Conservation (phyloP, 2,329 filamentous ascomycete genomes). For the Escovopsis sp. region DNA sequence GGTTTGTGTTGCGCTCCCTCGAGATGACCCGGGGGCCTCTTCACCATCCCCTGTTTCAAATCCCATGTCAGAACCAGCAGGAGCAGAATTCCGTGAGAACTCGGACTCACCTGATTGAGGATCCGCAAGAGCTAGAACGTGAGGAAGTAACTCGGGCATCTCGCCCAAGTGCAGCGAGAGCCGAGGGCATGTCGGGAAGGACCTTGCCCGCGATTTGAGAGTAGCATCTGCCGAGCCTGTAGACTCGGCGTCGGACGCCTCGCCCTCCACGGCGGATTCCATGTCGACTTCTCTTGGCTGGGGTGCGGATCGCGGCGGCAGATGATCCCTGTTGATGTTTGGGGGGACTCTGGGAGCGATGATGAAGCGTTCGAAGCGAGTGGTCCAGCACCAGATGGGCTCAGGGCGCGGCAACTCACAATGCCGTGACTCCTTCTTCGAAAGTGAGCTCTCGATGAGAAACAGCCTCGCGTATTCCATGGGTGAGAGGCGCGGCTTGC, state of each 20-base stretch:
- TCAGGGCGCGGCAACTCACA: constrained; percentile 17
- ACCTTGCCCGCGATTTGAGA: constrained; percentile 3
- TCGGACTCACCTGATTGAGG: background rate
- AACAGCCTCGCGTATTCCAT: constrained; percentile 26
- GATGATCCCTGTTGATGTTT: constrained; percentile 8
- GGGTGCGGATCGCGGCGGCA: background rate
- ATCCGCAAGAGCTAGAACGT: constrained; percentile 11
- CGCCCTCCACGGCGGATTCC: background rate
- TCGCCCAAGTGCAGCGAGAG: constrained; percentile 19
- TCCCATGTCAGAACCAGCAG: background rate
- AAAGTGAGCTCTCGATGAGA: constrained; percentile 18
- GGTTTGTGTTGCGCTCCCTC: too few species aligned
- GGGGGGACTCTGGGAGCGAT: constrained; percentile 21
- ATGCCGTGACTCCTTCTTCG: constrained; percentile 11
- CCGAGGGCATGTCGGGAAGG: constrained; percentile 11
- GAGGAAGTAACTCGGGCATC: constrained; percentile 12
- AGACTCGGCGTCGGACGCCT: constrained; percentile 11
- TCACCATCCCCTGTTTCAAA: background rate
- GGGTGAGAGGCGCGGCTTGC: constrained; percentile 20
- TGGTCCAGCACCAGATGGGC: constrained; percentile 21
- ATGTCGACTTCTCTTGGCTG: background rate
- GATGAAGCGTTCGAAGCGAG: constrained; percentile 21
- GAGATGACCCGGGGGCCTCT: too few species aligned
- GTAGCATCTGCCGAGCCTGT: constrained; percentile 10
- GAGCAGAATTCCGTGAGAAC: background rate